Conservation (phyloP, 1,284 basidiomycete species). For the Flammula alnicola region DNA sequence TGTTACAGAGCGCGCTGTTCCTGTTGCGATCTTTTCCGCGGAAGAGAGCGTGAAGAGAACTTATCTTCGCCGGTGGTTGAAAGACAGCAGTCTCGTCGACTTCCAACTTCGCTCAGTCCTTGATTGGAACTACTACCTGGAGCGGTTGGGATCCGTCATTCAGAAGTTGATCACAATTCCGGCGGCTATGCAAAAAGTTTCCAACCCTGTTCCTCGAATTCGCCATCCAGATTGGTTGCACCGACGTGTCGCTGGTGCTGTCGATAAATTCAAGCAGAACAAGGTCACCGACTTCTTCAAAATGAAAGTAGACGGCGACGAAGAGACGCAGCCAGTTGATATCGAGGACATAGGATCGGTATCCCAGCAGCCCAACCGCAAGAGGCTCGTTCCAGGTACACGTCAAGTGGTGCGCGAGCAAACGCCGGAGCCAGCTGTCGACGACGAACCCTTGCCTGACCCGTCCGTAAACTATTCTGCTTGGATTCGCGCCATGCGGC, state of each 20-base stretch:
- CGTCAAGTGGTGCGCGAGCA: constrained; percentile 48
- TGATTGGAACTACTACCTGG: constrained; percentile 99
- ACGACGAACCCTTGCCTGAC: constrained; percentile 56
- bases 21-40: constrained; percentile 98
- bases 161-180: constrained; percentile 99
- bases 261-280: constrained; percentile 98
- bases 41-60: constrained; percentile 89
- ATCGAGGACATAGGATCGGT: constrained; percentile 68
- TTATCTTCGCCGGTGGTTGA: constrained; percentile 96
- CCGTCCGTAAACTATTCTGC: constrained; percentile 71
- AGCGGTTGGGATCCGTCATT: constrained; percentile 96
- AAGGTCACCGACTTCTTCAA: constrained; percentile 96
- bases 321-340: constrained; percentile 48
- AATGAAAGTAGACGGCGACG: constrained; percentile 44
- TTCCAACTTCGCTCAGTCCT: constrained; percentile 96
- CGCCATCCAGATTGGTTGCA: constrained; percentile 98
- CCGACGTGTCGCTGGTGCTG: constrained; percentile 84
- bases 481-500: constrained; percentile 84
- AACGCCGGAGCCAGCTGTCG: constrained; percentile 46
- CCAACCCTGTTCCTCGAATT: constrained; percentile 96
- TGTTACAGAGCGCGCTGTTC: constrained; percentile 96
- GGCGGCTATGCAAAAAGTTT: constrained; percentile 96
- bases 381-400: constrained; percentile 60
- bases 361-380: constrained; percentile 31
- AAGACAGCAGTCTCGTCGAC: constrained; percentile 86